Evolutionary conservation across 306 rosid genomes (phyloP).

Genomic region (Canavalia ensiformis): DNA sequence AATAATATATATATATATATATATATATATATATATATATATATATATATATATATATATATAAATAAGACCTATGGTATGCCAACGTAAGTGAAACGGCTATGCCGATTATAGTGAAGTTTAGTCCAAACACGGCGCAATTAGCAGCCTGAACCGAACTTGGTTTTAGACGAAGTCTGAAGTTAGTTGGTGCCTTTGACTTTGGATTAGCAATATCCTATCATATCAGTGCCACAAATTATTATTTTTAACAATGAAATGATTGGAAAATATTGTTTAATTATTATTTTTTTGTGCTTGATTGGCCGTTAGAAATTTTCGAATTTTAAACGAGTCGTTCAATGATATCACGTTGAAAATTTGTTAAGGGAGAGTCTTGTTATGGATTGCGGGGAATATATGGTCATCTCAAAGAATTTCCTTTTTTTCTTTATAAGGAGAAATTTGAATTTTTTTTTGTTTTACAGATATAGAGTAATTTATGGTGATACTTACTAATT

Average conservation of each 20-base stretch:
- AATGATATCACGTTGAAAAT: not conserved
- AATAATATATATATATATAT: not conserved
- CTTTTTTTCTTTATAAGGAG: too few relatives aligned
- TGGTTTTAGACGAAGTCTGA: constrained; percentile 19
- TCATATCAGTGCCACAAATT: not conserved
- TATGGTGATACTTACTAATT: too few relatives aligned
- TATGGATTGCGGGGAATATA: not conserved
- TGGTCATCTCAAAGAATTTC: too few relatives aligned
- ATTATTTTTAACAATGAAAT: not conserved
- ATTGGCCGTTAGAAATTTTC: not conserved
- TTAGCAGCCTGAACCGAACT: not conserved
- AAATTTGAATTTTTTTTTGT: too few relatives aligned
- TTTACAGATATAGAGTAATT: too few relatives aligned
- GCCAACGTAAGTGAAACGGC: not conserved
- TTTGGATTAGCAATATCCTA: not conserved
- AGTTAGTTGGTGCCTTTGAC: not conserved
- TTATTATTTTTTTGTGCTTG: not conserved
- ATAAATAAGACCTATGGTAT: too few relatives aligned
- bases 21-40: too few relatives aligned
- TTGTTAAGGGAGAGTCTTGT: not conserved
- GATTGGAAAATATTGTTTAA: not conserved
- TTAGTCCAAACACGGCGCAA: constrained; percentile 37
- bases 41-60: too few relatives aligned
- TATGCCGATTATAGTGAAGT: not conserved
- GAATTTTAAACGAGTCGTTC: not conserved